Evolutionary conservation across 805 yeast species (phyloP).

Genomic region (Kodamaea neixiangensis): DNA sequence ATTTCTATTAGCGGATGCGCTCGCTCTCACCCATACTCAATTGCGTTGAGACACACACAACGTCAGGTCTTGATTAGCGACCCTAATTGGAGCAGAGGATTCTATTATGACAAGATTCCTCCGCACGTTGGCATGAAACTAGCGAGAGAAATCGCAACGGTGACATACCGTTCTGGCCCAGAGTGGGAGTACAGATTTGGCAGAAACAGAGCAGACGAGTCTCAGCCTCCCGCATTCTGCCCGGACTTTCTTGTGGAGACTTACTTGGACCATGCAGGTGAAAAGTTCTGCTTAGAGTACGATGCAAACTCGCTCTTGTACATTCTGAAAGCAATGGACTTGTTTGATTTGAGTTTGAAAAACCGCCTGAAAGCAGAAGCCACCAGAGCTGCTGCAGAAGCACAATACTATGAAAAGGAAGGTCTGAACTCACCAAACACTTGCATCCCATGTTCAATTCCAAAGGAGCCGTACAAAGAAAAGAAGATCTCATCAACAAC

Average conservation of each 20-base stretch:
- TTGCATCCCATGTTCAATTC: slow-evolving; percentile 32
- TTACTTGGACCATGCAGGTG: slow-evolving; percentile 92
- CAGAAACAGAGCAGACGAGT: slow-evolving; percentile 79
- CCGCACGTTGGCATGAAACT: slow-evolving; percentile 96
- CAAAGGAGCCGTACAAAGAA: slow-evolving; percentile 55
- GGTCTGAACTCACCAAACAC: not conserved
- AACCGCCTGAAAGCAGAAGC: slow-evolving; percentile 47
- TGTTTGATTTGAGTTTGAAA: slow-evolving; percentile 71
- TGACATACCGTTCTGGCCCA: slow-evolving; percentile 93
- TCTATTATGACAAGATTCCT: slow-evolving; percentile 74
- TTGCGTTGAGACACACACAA: slow-evolving; percentile 91
- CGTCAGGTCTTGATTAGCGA: slow-evolving; percentile 93
- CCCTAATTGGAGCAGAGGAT: slow-evolving; percentile 92
- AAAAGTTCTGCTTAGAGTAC: slow-evolving; percentile 86
- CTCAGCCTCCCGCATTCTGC: slow-evolving; percentile 80
- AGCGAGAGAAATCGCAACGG: slow-evolving; percentile 91
- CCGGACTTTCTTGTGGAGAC: slow-evolving; percentile 94
- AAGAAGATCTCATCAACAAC: slow-evolving; percentile 48
- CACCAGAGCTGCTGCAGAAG: slow-evolving; percentile 39
- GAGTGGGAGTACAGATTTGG: slow-evolving; percentile 96
- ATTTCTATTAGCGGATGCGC: slow-evolving; percentile 91
- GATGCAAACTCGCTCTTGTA: slow-evolving; percentile 89
- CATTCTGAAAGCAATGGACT: slow-evolving; percentile 91
- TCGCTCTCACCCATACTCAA: slow-evolving; percentile 89
- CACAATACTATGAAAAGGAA: not conserved